Evolutionary conservation across 169 alveolate genomes (phyloP), one percentile per base, ranked within the genome.

Genomic region (Eimeria tenella): DNA sequence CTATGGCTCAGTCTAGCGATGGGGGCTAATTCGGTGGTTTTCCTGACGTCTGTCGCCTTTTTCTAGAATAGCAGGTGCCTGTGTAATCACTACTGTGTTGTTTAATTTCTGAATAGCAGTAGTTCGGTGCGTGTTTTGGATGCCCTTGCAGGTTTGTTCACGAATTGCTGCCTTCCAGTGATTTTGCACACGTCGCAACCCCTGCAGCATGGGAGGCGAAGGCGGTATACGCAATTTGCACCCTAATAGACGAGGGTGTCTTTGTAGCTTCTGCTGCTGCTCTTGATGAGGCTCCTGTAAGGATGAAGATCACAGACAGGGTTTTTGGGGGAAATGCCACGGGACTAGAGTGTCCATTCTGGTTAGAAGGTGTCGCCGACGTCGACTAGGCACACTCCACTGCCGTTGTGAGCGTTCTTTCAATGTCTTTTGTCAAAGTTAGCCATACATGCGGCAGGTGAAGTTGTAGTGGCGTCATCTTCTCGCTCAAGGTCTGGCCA

Each of bases 151-250:
- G 88, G 88, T 79, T 79, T 19, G 88, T 79, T 53, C 7, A 19
- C 49, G 88, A 79, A 42, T 4, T 79, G 71, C 70, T 79, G 49
- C 88, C 88, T 8, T 52, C 88, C 60, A 79, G 50, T 19, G 65
- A 25, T 23, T 7, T 79, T 8, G 88, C 88, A 4, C 52, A 21
- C 17, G 70, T 53, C 17, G 68, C 88, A 50, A 50, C 71, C 52
- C 55, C 88, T 79, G 56, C 71, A 5, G 88, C 88, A 19, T 79
- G 88, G 88, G 88, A 79, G 70, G 88, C 88, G 49, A 79, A 79
- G 88, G 88, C 88, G 11, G 70, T 79, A 6, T 79, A 79, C 31
- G 88, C 88, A 3, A 31, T 79, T 13, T 79, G 88, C 52, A 79
- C 88, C 19, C 88, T 79, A 8, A 79, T 79, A 3, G 88, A 79